Evolutionary conservation across 768 basidiomycete species (phyloP).

Genomic region (Trametes cingulata): DNA sequence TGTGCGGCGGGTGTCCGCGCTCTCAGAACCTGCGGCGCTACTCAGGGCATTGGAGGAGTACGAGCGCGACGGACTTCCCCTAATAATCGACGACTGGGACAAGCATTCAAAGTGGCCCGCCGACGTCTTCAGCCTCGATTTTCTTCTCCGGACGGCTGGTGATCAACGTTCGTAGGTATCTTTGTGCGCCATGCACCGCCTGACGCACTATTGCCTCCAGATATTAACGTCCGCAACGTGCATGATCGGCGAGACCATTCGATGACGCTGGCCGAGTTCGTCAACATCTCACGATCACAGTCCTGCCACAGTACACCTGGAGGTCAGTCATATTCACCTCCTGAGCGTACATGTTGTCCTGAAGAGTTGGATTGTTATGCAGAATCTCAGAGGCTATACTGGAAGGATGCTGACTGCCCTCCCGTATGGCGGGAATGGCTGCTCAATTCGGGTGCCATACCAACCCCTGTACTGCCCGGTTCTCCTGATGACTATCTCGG

Average conservation of each 20-base stretch:
- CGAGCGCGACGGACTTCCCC: constrained; percentile 55
- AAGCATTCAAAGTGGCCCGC: constrained; percentile 54
- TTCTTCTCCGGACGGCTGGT: constrained; percentile 42
- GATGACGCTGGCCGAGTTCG: constrained; percentile 54
- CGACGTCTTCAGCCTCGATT: constrained; percentile 55
- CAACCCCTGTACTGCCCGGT: constrained; percentile 52
- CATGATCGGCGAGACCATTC: constrained; percentile 54
- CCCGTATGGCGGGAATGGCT: constrained; percentile 66
- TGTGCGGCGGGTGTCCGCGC: constrained; percentile 42
- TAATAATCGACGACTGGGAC: constrained; percentile 67
- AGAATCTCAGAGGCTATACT: constrained; percentile 70
- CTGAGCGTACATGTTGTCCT: neutral
- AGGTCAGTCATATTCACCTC: constrained; percentile 14
- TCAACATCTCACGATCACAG: constrained; percentile 38
- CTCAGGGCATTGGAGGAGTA: constrained; percentile 41
- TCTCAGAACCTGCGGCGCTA: constrained; percentile 28
- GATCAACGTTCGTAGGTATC: constrained; percentile 26
- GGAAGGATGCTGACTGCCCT: constrained; percentile 78
- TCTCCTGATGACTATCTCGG: constrained; percentile 58
- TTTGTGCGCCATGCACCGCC: constrained; percentile 21
- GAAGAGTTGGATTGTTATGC: constrained; percentile 7
- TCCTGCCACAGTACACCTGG: neutral
- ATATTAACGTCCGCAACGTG: constrained; percentile 63
- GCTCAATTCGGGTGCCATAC: constrained; percentile 46
- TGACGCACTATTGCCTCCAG: constrained; percentile 34